Base-by-base conservation (phyloP, 495 filamentous ascomycete species). In the Penicillium mononematosum region DNA sequence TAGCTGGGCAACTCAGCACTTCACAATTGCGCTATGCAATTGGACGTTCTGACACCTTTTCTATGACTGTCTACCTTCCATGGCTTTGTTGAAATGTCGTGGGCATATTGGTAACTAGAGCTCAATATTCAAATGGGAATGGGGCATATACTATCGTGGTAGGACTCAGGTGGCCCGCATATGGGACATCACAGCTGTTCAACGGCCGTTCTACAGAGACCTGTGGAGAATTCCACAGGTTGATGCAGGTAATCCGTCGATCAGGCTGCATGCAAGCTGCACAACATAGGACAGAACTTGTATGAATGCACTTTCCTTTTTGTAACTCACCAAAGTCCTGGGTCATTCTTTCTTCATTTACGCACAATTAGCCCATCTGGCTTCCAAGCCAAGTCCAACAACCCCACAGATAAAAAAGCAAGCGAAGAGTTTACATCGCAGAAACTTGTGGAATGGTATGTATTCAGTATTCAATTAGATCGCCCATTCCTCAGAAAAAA, bases 251-350 rank as follows among this genome's bases (percentile, higher is more conserved):
- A 7, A 19, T 11, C 25, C 12, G 51, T 20, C 39, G 24, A 53
- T 25, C 50, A 14, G 34, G 3, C 22, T 54, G 29, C 51, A 54
- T 45, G 51, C 51, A 54, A 16, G 22, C 36, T 41, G 49, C 16
- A 24, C 22, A 24, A 24, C 22, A 24, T 24, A 51, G 39, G 49
- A 43, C 10, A 42, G 50, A 25, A 41, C 22, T 19, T 34, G 24
- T 49, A 22, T 17, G 24, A 22, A 38, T 7, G 34, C 5, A n/a
- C 36, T 39, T 39, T 39, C 36, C n/a, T 39, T 39, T 31, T 17
- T 17, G 5, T 7, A 39, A 39, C 7, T 8, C 6, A 17, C 6
- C 3, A n/a, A 17, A 39, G 36, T 17, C 12, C 11, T 5, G 11
- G 31, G 31, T 34, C 2, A 8, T 12, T 6, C n/a, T 3, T n/a